A percentile compares a stretch with the other conserved stretches of the same genome.
Evolutionary conservation across 2,329 filamentous ascomycete genomes (phyloP).

Genomic region (Apiospora kogelbergensis): DNA sequence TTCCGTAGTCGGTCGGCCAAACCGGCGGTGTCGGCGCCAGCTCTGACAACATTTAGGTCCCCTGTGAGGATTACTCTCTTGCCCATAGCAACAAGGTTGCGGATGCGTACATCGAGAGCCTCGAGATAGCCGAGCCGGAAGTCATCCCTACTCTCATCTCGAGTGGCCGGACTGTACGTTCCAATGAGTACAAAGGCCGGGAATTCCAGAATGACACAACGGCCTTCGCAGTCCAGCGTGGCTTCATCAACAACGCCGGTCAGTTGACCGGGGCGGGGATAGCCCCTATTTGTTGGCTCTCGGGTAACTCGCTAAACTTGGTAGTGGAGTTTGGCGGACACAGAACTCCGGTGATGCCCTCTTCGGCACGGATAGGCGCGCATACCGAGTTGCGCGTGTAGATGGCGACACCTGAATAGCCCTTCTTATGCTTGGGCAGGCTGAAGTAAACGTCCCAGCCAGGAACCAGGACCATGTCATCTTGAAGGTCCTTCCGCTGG

Average conservation of each 20-base stretch:
- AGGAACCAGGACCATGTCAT: conserved; percentile 93
- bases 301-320: conserved; percentile 72
- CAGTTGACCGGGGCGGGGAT: conserved; percentile 71
- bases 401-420: conserved; percentile 93
- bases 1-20: conserved; percentile 71
- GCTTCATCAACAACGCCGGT: conserved; percentile 63
- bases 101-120: conserved; percentile 77
- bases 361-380: conserved; percentile 84
- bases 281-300: conserved; percentile 83
- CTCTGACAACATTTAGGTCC: conserved; percentile 78
- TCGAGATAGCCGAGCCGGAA: conserved; percentile 81
- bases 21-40: conserved; percentile 74
- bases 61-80: conserved; percentile 86
- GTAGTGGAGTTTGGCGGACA: conserved; percentile 69
- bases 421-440: conserved; percentile 90
- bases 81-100: conserved; percentile 77
- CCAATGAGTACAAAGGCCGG: conserved; percentile 92
- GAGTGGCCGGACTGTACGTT: conserved; percentile 86
- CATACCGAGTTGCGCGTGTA: conserved; percentile 89
- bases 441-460: conserved; percentile 98
- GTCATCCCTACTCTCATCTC: conserved; percentile 78
- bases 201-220: conserved; percentile 89
- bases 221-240: conserved; percentile 83
- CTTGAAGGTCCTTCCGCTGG: conserved; percentile 83
- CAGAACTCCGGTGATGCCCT: conserved; percentile 85